Base-by-base conservation (phyloP, 805 yeast genomes). In the Candida andamanensis region DNA sequence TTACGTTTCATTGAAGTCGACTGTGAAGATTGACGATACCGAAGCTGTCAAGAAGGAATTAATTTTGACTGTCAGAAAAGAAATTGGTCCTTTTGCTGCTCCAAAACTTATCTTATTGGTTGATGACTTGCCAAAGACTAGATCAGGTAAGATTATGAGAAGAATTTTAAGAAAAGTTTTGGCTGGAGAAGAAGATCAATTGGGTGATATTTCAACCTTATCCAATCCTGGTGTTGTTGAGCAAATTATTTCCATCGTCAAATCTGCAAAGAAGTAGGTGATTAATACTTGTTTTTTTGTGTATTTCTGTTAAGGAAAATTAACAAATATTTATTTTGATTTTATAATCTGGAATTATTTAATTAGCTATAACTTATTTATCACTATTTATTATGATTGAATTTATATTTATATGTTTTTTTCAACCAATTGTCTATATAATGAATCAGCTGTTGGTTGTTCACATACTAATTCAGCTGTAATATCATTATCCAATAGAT, bases 111-210 rank as follows among this genome's bases (percentile, higher is more conserved):
- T 89, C 37, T 68, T 81, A 47, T 65, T 89, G 38, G 95, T 90
- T 35, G 80, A 78, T 39, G 97, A 92, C 56, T 76, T 92, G 60
- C 98, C 98, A 64, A 92, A 90, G 76, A 92, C 98, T 15, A 79
- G 98, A 68, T 86, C 96, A 8, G 98, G 98, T 49, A 92, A 92
- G 74, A 90, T 92, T 56, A 90, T 92, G 95, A 84, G 98, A 73
- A 85, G 98, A 70, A 83, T 92, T 42, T 74, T 92, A 63, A 81
- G 98, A 67, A 92, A 92, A 68, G 76, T 90, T 40, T 80, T 87
- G 35, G 79, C 92, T 32, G 89, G 90, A 46, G 97, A 90, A 69
- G 94, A 81, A 46, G 95, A 85, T 45, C 85, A 81, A 56, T 72
- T 92, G 47, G 98, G 98, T 42, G 98, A 90, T 56, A 71, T 82